Conservation (phyloP, 306 rosid species). For the Cyclanthera cordifolia region DNA sequence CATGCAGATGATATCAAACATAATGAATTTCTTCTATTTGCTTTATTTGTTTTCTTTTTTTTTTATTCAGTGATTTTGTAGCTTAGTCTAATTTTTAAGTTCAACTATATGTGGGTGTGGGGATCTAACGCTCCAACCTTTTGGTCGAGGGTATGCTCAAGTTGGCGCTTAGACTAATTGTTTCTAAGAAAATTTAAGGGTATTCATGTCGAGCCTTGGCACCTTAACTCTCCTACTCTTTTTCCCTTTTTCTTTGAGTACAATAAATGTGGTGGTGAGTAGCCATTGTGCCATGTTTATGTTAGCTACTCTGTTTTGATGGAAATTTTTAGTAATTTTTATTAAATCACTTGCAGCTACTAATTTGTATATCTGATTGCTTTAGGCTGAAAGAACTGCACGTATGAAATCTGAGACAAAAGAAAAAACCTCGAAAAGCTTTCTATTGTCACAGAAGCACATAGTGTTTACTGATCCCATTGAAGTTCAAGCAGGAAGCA, state of each 20-base stretch:
- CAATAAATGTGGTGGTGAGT: too few species aligned
- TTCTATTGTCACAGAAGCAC: constrained; percentile 61
- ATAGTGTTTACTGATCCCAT: constrained; percentile 83
- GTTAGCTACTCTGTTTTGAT: background rate
- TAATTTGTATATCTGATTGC: constrained; percentile 10
- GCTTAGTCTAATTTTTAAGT: background rate
- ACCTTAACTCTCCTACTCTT: constrained; percentile 5
- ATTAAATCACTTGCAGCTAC: background rate
- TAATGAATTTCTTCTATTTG: background rate
- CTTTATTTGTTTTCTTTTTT: background rate
- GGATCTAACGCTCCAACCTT: background rate
- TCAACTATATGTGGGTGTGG: background rate
- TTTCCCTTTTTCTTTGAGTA: too few species aligned
- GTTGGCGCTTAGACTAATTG: background rate
- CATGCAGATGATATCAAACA: background rate
- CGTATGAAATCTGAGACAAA: constrained; percentile 65
- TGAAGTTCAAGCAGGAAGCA: constrained; percentile 72
- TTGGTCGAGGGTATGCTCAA: background rate
- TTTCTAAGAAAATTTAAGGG: background rate
- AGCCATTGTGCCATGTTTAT: background rate
- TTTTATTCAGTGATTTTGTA: background rate
- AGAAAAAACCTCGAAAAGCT: constrained; percentile 60
- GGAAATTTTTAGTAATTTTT: background rate
- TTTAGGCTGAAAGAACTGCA: constrained; percentile 60
- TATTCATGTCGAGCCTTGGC: constrained; percentile 5